Base-by-base conservation (phyloP, 2,329 filamentous ascomycete genomes). In the Trichoderma aggressivum region DNA sequence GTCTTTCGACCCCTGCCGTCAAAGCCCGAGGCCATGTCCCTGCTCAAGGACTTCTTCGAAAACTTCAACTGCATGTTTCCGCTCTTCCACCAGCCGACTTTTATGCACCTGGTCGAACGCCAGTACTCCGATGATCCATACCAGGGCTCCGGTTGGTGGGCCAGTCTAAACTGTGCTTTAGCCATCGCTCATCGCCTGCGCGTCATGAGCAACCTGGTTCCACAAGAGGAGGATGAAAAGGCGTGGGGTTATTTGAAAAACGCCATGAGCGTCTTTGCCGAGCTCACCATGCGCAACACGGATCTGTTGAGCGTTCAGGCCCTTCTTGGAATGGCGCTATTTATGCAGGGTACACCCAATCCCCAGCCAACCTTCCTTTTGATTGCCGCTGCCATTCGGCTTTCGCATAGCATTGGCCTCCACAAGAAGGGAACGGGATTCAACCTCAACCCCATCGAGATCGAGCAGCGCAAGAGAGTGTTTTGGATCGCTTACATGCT, bases 41-140 rank as follows among this genome's bases (percentile, higher is more conserved):
- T 98, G 47, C 88, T 98, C 72, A 94, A 92, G 80, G 96, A 99
- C 80, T 99, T 92, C 78, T 99, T 99, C 75, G 93, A 97, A 78
- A 98, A 98, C 82, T 98, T 99, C 86, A 99, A 99, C 84, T 96
- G 94, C 88, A 95, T 98, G 88, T 97, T 98, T 78, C 96, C 96
- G 7, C 86, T 99, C 5, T 99, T 97, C 78, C 96, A 99, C 80
- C 94, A 98, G 80, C 94, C 95, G 1, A 98, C 96, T 0, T 99
- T 99, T 79, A 98, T 98, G 94, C 94, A 98, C 78, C 86, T 98
- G 6, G 94, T 98, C 36, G 94, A 98, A 78, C 90, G 92, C 75
- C 95, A 98, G 79, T 99, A 98, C 81, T 97, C 94, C 0, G 85
- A 90, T 63, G 93, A 98, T 75, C 95, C 95, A 0, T 98, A 98